phyloP scores from a whole-genome alignment of 768 basidiomycete species.

The Lyophyllum atratum region DNA sequence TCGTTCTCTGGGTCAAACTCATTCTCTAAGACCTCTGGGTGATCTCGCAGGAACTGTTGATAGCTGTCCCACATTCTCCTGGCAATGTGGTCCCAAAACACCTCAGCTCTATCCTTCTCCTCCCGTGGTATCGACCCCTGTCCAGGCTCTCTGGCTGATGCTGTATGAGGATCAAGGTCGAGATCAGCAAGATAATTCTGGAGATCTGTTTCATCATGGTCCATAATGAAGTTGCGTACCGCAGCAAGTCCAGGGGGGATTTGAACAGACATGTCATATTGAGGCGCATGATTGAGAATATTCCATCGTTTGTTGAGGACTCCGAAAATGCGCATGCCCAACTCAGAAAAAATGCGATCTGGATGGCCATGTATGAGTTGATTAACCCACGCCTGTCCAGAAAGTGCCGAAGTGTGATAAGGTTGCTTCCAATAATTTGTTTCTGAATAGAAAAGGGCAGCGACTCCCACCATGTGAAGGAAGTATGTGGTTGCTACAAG shows the following conservation, averaged over 20 bases:
- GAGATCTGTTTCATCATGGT: too few species aligned
- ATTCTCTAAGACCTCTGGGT: neutral
- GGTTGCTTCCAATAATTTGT: neutral
- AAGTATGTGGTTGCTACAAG: too few species aligned
- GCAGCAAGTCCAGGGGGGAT: too few species aligned
- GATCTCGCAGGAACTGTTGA: neutral
- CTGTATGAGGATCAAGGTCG: too few species aligned
- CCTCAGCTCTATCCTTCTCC: constrained; percentile 9
- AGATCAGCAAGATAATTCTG: too few species aligned
- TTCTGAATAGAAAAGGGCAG: neutral
- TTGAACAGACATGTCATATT: too few species aligned
- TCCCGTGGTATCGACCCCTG: neutral
- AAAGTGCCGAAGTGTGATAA: constrained; percentile 25
- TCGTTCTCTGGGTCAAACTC: neutral
- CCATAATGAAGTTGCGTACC: too few species aligned
- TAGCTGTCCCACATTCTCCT: constrained; percentile 16
- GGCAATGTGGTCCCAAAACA: constrained; percentile 13
- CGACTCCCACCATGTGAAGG: neutral
- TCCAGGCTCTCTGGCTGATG: neutral
- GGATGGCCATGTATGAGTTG: constrained; percentile 24
- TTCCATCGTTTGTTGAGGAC: too few species aligned
- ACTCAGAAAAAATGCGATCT: constrained; percentile 18
- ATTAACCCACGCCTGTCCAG: constrained; percentile 20
- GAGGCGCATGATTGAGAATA: too few species aligned
- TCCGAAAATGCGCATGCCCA: too few species aligned